phyloP scores from a whole-genome alignment of 1,284 basidiomycete species.

The Moesziomyces aphidis region DNA sequence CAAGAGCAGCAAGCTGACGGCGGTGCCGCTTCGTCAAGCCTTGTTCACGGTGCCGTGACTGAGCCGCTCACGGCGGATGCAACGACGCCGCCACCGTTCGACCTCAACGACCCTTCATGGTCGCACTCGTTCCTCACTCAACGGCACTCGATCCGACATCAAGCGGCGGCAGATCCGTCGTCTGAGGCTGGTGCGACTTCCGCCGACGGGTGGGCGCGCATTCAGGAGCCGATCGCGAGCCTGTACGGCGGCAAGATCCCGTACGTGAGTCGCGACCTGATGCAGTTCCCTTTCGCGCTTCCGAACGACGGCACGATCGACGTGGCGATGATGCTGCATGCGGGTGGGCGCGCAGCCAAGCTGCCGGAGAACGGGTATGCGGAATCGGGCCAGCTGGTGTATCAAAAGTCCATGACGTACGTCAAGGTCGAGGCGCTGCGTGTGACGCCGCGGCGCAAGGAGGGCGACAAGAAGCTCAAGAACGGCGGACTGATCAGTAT shows the following conservation, averaged over 20 bases:
- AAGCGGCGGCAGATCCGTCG: conserved; percentile 3
- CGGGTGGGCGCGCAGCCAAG: conserved; percentile 54
- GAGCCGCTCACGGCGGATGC: conserved; percentile 38
- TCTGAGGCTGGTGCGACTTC: conserved; percentile 1
- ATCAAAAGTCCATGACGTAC: conserved; percentile 55
- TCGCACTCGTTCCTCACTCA: conserved; percentile 20
- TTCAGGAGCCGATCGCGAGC: conserved; percentile 49
- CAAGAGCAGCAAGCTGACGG: not conserved
- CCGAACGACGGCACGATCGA: conserved; percentile 62
- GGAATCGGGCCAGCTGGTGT: conserved; percentile 56
- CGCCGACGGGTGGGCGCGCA: conserved; percentile 39
- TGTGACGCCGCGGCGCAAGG: conserved; percentile 53
- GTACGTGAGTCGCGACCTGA: conserved; percentile 61
- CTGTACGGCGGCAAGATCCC: conserved; percentile 66
- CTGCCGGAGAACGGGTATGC: conserved; percentile 52
- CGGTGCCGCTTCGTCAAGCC: not conserved
- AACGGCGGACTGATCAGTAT: conserved; percentile 68
- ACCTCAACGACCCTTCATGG: conserved; percentile 54
- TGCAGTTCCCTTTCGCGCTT: conserved; percentile 64
- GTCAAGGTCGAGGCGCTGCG: conserved; percentile 63
- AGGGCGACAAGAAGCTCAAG: conserved; percentile 51
- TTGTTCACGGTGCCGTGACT: conserved; percentile 50
- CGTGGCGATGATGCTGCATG: conserved; percentile 54
- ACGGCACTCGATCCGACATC: conserved; percentile 1
- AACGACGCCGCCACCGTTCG: conserved; percentile 18